These are phyloP conservation scores for Geoglossum cookeanum DNA, from an alignment of 2,329 filamentous ascomycete species.

Conservation along the genomic window DNA sequence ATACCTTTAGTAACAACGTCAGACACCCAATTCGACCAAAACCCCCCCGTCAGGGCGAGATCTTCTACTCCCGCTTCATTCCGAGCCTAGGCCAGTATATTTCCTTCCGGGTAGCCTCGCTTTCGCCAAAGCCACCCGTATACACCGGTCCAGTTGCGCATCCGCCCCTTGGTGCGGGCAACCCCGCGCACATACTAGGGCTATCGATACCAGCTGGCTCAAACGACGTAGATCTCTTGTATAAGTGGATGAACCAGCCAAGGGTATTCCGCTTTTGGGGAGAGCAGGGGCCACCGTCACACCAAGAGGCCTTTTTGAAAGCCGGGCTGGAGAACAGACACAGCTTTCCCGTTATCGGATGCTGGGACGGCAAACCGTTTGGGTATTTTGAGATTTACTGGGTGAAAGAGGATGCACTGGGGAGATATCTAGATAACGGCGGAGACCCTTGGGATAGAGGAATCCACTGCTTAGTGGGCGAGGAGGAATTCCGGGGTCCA, in stretches of 20 bases:
- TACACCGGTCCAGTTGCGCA: conserved; percentile 14
- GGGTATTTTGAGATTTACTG: conserved; percentile 98
- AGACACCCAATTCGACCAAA: conserved; percentile 78
- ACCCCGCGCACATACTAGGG: background rate
- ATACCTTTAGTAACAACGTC: conserved; percentile 56
- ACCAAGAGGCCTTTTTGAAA: conserved; percentile 49
- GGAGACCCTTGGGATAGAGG: conserved; percentile 60
- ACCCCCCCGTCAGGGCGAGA: conserved; percentile 73
- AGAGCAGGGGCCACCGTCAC: conserved; percentile 32
- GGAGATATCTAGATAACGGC: conserved; percentile 33
- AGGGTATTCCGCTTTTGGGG: conserved; percentile 81
- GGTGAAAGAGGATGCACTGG: conserved; percentile 80
- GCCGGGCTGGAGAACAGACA: conserved; percentile 46
- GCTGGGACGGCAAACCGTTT: conserved; percentile 90
- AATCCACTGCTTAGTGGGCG: conserved; percentile 73
- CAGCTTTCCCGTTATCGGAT: conserved; percentile 77
- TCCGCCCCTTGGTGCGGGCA: conserved; percentile 16
- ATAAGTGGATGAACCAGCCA: conserved; percentile 75
- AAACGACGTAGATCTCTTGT: conserved; percentile 48
- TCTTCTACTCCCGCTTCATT: conserved; percentile 77
- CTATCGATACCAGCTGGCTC: conserved; percentile 24
- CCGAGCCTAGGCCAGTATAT: conserved; percentile 69
- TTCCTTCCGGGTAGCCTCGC: conserved; percentile 68
- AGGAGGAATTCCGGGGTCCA: conserved; percentile 75
- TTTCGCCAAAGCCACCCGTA: conserved; percentile 31